phyloP scores from a whole-genome alignment of 2,329 filamentous ascomycete genomes.

The Chaetothyriales sp. region DNA sequence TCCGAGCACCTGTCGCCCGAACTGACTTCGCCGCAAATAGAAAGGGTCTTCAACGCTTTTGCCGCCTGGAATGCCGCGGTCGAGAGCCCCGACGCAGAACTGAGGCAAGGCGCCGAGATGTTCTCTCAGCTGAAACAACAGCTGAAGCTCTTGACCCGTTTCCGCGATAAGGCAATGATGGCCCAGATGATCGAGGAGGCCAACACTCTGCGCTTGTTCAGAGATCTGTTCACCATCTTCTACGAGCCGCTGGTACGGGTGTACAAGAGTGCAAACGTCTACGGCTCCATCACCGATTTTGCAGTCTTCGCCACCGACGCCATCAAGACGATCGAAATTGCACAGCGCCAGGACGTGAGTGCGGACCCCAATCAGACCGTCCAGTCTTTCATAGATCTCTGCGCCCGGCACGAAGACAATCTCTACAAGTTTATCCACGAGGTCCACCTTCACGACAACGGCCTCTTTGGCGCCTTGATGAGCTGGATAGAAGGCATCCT shows the following conservation, averaged over 20 bases:
- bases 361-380: constrained; percentile 97
- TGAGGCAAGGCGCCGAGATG: constrained; percentile 77
- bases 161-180: constrained; percentile 97
- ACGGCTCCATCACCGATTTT: constrained; percentile 94
- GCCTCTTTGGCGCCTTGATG: constrained; percentile 92
- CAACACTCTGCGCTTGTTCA: constrained; percentile 81
- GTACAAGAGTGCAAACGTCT: constrained; percentile 97
- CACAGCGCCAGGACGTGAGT: constrained; percentile 64
- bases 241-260: constrained; percentile 94
- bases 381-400: constrained; percentile 94
- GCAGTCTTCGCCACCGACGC: constrained; percentile 85
- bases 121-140: constrained; percentile 93
- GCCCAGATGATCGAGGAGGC: constrained; percentile 87
- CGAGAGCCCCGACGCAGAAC: constrained; percentile 76
- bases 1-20: constrained; percentile 63
- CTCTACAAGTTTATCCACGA: constrained; percentile 99
- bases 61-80: constrained; percentile 93
- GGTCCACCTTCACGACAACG: constrained; percentile 92
- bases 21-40: constrained; percentile 61
- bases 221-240: constrained; percentile 95
- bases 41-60: constrained; percentile 81
- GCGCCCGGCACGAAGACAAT: constrained; percentile 85
- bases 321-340: constrained; percentile 61
- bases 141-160: constrained; percentile 77
- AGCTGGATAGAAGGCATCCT: constrained; percentile 92